Base-by-base conservation (phyloP, 352 stramenopile genomes). In the Phytophthora aleatoria region DNA sequence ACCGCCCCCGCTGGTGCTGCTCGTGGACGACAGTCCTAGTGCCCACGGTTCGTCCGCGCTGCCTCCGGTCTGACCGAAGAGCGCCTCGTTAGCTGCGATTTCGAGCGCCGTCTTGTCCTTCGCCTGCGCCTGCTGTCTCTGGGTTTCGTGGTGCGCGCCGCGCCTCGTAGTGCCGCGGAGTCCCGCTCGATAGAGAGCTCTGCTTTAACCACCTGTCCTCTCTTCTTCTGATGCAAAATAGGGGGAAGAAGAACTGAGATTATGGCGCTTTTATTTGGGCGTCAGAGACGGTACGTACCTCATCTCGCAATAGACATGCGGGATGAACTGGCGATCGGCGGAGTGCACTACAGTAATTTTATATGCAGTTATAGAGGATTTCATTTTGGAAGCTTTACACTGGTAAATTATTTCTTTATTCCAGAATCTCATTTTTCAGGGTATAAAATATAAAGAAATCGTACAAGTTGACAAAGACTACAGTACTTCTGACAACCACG, bases 21-120 rank as follows among this genome's bases (percentile, higher is more conserved):
- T 67, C 35, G 57, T 66, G n/a, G 55, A 62, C 49, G 51, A 15
- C 38, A 65, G 27, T 30, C 59, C 61, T 38, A 72, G 20, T 43
- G 38, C 26, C 72, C 69, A 77, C 28, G 62, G 52, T 60, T 81
- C 69, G 73, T 77, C 73, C 41, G 64, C 69, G 61, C 60, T 35
- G 54, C 50, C 62, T 64, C 53, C 67, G 27, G 59, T 55, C 43
- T 67, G 59, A 61, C 69, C 66, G 66, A 78, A 77, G 63, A 83
- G 67, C 65, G 74, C 65, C 47, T 84, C 70, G 70, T 62, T 65
- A 15, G 51, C 57, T 41, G 70, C 66, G 45, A 81, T 81, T 42
- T 79, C 62, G 49, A 77, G 70, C 70, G 70, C 73, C 70, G 73
- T 81, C 57, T 54, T 81, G 66, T 58, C 61, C 38, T 64, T 36